phyloP scores from a whole-genome alignment of 176 grass and related monocot genomes.

The Avena sativa region DNA sequence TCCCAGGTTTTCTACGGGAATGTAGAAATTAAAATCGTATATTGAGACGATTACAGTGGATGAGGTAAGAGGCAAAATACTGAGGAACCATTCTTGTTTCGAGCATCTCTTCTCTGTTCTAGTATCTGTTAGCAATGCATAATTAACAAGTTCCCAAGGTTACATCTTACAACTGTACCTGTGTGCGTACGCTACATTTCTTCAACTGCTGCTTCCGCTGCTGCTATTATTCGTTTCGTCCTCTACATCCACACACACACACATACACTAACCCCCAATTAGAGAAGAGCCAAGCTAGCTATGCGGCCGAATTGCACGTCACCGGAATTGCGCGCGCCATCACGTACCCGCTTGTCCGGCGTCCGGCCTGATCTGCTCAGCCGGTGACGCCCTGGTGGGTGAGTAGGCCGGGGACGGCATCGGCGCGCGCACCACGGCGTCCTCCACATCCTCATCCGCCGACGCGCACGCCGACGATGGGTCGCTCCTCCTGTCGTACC shows the following conservation, averaged over 20 bases:
- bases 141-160: too few relatives aligned
- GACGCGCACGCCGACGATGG: background rate
- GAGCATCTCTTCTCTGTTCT: too few relatives aligned
- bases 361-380: background rate
- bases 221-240: background rate
- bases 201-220: background rate
- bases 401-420: slow-evolving; percentile 28
- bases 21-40: too few relatives aligned
- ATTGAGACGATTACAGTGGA: too few relatives aligned
- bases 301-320: background rate
- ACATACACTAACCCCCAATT: background rate
- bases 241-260: background rate
- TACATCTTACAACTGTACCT: background rate
- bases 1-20: too few relatives aligned
- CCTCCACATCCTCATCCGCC: slow-evolving; percentile 11
- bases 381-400: background rate
- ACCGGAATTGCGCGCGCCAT: background rate
- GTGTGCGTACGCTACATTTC: background rate
- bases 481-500: slow-evolving; percentile 42
- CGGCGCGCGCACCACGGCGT: slow-evolving; percentile 20
- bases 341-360: background rate
- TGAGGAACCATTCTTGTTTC: too few relatives aligned
- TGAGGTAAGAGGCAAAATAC: too few relatives aligned
- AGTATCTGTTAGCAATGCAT: too few relatives aligned
- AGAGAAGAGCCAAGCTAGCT: background rate